Percentiles rank a stretch among this genome's conserved stretches.
Evolutionary conservation across 768 basidiomycete genomes (phyloP).

Genomic region (Amanita muscaria): DNA sequence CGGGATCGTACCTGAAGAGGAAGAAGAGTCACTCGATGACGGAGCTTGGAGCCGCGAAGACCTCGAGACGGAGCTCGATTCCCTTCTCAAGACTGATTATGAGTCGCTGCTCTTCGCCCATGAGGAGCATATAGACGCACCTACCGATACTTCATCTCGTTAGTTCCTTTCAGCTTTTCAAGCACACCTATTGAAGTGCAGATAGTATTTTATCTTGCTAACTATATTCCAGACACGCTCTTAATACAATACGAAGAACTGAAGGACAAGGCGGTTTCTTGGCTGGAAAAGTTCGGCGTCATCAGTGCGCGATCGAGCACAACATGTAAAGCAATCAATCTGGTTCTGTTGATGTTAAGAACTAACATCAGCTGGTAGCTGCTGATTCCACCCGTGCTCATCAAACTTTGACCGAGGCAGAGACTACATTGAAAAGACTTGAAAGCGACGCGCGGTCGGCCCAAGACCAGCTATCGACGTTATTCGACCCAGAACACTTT

Average conservation of each 20-base stretch:
- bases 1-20: slow-evolving; percentile 22
- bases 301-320: slow-evolving; percentile 30
- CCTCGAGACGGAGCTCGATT: slow-evolving; percentile 49
- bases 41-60: slow-evolving; percentile 51
- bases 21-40: slow-evolving; percentile 48
- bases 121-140: slow-evolving; percentile 54
- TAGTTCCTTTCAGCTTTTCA: slow-evolving; percentile 21
- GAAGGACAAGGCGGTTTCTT: slow-evolving; percentile 50
- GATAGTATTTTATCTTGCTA: slow-evolving; percentile 68
- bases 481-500: slow-evolving; percentile 59
- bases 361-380: background rate
- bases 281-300: slow-evolving; percentile 59
- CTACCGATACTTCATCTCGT: slow-evolving; percentile 46
- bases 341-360: background rate
- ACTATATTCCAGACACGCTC: slow-evolving; percentile 80
- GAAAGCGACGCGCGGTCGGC: slow-evolving; percentile 47
- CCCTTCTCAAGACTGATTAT: slow-evolving; percentile 56
- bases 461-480: slow-evolving; percentile 48
- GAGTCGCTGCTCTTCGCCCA: slow-evolving; percentile 69
- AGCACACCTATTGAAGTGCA: slow-evolving; percentile 2
- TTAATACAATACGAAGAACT: slow-evolving; percentile 65
- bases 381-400: slow-evolving; percentile 54
- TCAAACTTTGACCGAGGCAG: slow-evolving; percentile 52
- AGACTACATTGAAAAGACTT: slow-evolving; percentile 45
- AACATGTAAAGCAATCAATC: slow-evolving; percentile 24